Evolutionary conservation across 108 stramenopile species (phyloP).

Genomic region (Cyclotella choctawhatcheeana): DNA sequence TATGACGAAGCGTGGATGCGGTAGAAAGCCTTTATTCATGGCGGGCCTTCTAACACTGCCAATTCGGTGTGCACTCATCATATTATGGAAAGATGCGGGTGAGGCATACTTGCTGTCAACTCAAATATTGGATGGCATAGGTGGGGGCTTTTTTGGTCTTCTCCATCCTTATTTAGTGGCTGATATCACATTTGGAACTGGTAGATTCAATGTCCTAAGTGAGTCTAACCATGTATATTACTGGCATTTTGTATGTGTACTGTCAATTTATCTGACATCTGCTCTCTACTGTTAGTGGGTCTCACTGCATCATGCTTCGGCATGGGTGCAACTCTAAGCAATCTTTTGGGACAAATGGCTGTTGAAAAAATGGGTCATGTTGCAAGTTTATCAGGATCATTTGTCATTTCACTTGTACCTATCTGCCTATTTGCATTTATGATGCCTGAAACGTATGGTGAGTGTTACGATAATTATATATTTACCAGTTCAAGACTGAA

Average conservation of each 20-base stretch:
- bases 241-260: too few relatives aligned
- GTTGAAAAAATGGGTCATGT: constrained; percentile 85
- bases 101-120: constrained; percentile 76
- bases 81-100: constrained; percentile 83
- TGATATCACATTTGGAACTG: constrained; percentile 88
- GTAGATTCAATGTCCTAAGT: constrained; percentile 88
- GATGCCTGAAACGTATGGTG: constrained; percentile 89
- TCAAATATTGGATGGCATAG: constrained; percentile 87
- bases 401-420: constrained; percentile 74
- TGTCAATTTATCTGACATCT: too few relatives aligned
- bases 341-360: constrained; percentile 78
- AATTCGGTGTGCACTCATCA: constrained; percentile 83
- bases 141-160: constrained; percentile 82
- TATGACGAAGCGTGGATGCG: constrained; percentile 67
- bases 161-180: constrained; percentile 87
- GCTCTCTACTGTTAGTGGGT: too few relatives aligned
- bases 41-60: constrained; percentile 78
- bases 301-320: constrained; percentile 87
- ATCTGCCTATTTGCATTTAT: constrained; percentile 63
- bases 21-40: constrained; percentile 81
- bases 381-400: constrained; percentile 72
- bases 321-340: constrained; percentile 80
- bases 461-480: too few relatives aligned
- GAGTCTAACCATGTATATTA: too few relatives aligned
- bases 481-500: too few relatives aligned